A percentile compares a stretch with the other conserved stretches of the same genome.
These are phyloP conservation scores for Colletotrichum trifolii DNA, from an alignment of 2,329 filamentous ascomycete genomes.

Conservation along the genomic window DNA sequence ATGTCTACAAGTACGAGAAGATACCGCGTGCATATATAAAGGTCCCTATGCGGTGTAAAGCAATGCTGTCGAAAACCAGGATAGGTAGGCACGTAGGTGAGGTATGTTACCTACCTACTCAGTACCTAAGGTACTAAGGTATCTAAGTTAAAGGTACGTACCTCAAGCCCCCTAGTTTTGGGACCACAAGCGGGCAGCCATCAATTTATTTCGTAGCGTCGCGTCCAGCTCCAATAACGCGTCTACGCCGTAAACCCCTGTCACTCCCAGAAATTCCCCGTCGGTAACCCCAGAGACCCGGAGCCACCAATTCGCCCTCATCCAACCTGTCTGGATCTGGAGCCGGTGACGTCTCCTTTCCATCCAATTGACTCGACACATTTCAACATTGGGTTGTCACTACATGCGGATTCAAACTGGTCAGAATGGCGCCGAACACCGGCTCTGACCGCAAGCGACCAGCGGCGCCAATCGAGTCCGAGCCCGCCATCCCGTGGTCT, in stretches of 20 bases:
- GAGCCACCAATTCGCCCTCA: background rate
- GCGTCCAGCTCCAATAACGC: constrained; percentile 17
- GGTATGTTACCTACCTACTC: too few species aligned
- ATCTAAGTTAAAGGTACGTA: too few species aligned
- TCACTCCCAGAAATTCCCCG: constrained; percentile 10
- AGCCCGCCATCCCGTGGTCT: constrained; percentile 22
- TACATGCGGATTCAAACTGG: background rate
- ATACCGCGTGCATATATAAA: too few species aligned
- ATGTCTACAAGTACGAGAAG: too few species aligned
- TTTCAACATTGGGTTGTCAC: background rate
- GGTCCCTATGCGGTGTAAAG: too few species aligned
- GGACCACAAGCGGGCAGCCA: background rate
- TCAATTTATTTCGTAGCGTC: background rate
- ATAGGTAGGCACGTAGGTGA: too few species aligned
- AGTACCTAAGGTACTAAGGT: too few species aligned
- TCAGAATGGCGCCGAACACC: constrained; percentile 20
- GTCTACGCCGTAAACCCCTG: constrained; percentile 6
- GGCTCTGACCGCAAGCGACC: constrained; percentile 24
- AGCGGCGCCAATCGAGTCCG: background rate
- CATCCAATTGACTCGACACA: background rate
- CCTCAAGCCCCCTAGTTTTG: too few species aligned
- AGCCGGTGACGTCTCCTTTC: background rate
- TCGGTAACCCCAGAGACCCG: constrained; percentile 16
- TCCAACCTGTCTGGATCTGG: background rate
- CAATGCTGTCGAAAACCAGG: too few species aligned